Evolutionary conservation across 2,329 filamentous ascomycete genomes (phyloP).

Genomic region (Aspergillus fischeri): DNA sequence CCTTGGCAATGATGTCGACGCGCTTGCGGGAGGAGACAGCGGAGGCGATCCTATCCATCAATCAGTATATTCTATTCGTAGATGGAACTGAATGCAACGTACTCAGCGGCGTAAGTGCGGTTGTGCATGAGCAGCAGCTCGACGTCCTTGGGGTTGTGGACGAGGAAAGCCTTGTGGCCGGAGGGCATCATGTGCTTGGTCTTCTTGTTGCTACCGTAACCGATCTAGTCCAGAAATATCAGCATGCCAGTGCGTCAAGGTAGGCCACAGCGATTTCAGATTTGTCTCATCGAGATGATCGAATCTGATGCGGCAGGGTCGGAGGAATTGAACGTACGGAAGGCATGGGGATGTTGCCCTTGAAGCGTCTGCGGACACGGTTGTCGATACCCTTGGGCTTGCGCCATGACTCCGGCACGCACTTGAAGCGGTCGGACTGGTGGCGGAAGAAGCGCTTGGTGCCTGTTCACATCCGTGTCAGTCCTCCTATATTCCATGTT

Average conservation of each 20-base stretch:
- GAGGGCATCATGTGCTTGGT: slow-evolving; percentile 98
- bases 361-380: slow-evolving; percentile 94
- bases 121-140: slow-evolving; percentile 99
- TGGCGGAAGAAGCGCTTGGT: slow-evolving; percentile 94
- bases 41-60: slow-evolving; percentile 75
- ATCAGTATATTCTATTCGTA: background rate
- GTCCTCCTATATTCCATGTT: slow-evolving; percentile 9
- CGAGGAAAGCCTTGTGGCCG: slow-evolving; percentile 99
- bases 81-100: slow-evolving; percentile 44
- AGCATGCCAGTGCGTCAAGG: slow-evolving; percentile 7
- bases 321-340: slow-evolving; percentile 65
- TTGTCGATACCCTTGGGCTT: slow-evolving; percentile 99
- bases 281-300: background rate
- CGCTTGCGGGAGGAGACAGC: slow-evolving; percentile 98
- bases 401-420: slow-evolving; percentile 87
- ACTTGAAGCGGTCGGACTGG: slow-evolving; percentile 95
- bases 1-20: slow-evolving; percentile 94
- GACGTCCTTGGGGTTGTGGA: slow-evolving; percentile 93
- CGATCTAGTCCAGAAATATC: slow-evolving; percentile 62
- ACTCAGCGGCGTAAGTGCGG: slow-evolving; percentile 98
- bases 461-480: slow-evolving; percentile 52
- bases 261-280: too few relatives aligned
- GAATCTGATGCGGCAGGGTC: background rate
- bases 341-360: slow-evolving; percentile 93
- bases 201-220: slow-evolving; percentile 99